These are phyloP conservation scores for Pythium brachiatum DNA, from an alignment of 352 stramenopile genomes.

Conservation along the genomic window DNA sequence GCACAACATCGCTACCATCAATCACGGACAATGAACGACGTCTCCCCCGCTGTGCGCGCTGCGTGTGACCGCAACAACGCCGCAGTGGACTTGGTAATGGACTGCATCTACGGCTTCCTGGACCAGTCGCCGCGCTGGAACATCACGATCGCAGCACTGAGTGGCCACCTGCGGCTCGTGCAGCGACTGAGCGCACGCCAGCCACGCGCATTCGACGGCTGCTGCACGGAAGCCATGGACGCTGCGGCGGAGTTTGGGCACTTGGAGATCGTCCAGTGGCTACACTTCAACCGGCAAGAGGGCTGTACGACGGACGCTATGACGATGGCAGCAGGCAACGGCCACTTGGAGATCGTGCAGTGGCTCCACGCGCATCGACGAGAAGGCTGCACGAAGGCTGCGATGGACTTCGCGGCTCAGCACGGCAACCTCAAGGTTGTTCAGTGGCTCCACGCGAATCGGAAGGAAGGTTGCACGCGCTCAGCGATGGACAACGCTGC, in stretches of 20 bases:
- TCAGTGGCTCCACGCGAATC: slow-evolving; percentile 53
- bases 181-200: slow-evolving; percentile 39
- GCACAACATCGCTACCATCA: neutral
- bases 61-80: slow-evolving; percentile 46
- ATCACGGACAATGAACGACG: neutral
- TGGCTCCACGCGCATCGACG: slow-evolving; percentile 58
- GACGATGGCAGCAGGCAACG: slow-evolving; percentile 59
- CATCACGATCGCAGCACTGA: slow-evolving; percentile 49
- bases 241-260: slow-evolving; percentile 62
- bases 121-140: slow-evolving; percentile 52
- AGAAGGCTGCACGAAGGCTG: slow-evolving; percentile 55
- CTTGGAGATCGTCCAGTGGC: slow-evolving; percentile 51
- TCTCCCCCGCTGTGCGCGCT: slow-evolving; percentile 50
- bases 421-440: slow-evolving; percentile 57
- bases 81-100: slow-evolving; percentile 47
- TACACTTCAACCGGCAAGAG: slow-evolving; percentile 43
- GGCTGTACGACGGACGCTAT: slow-evolving; percentile 69
- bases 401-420: slow-evolving; percentile 67
- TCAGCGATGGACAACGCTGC: slow-evolving; percentile 61
- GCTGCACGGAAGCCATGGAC: slow-evolving; percentile 61
- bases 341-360: slow-evolving; percentile 48
- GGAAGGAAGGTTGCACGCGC: slow-evolving; percentile 49
- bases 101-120: slow-evolving; percentile 48
- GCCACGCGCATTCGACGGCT: slow-evolving; percentile 41
- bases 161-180: slow-evolving; percentile 48